These are phyloP conservation scores for Saitoella complicata DNA, from an alignment of 805 yeast genomes.

Conservation along the genomic window DNA sequence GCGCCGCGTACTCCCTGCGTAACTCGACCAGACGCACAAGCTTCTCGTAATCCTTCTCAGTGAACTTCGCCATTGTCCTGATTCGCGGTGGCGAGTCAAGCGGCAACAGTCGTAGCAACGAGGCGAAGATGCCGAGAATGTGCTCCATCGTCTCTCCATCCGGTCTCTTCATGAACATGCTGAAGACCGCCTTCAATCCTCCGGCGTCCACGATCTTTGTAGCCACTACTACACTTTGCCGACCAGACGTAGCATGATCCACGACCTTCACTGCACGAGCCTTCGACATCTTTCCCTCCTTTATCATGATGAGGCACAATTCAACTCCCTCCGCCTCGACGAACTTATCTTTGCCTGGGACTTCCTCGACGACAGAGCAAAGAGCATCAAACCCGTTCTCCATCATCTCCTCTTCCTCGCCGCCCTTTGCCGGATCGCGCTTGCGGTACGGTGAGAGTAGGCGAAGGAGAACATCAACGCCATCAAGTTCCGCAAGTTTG, in stretches of 20 bases:
- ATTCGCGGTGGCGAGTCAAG: constrained; percentile 10
- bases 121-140: constrained; percentile 11
- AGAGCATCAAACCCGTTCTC: constrained; percentile 13
- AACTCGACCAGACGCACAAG: constrained; percentile 5
- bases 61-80: constrained; percentile 11
- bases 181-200: constrained; percentile 10
- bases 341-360: constrained; percentile 8
- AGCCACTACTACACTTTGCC: constrained; percentile 4
- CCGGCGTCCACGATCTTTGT: constrained; percentile 9
- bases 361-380: constrained; percentile 8
- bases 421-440: constrained; percentile 8
- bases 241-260: constrained; percentile 11
- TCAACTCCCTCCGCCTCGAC: constrained; percentile 14
- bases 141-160: constrained; percentile 10
- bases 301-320: constrained; percentile 8
- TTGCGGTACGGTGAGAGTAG: constrained; percentile 8
- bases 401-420: constrained; percentile 11
- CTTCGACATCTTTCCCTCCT: constrained; percentile 10
- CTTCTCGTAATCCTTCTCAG: constrained; percentile 12
- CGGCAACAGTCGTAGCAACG: constrained; percentile 11
- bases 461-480: constrained; percentile 11
- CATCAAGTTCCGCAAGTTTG: constrained; percentile 6
- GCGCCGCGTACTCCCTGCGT: constrained; percentile 2
- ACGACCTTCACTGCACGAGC: constrained; percentile 9
- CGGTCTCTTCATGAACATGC: constrained; percentile 9